Conservation (phyloP, 2,329 filamentous ascomycete species). For the Chaetomium strumarium region DNA sequence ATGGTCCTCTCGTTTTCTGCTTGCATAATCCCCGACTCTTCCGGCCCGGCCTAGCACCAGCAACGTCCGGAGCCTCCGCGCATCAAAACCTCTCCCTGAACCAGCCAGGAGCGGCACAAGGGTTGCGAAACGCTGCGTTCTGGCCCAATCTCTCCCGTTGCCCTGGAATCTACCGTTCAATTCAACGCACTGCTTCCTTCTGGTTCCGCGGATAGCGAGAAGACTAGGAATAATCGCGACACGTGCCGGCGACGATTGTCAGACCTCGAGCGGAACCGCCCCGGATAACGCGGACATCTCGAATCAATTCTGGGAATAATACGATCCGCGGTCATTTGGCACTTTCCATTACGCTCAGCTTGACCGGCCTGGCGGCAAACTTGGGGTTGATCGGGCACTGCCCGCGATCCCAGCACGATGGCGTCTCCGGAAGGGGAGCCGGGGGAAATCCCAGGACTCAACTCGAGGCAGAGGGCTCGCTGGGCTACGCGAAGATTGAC, state of each 20-base stretch:
- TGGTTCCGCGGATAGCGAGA: background rate
- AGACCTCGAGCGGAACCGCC: no score
- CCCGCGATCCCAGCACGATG: slow-evolving; percentile 35
- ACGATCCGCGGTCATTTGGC: slow-evolving; percentile 18
- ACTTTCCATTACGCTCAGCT: slow-evolving; percentile 25
- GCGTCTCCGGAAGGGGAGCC: slow-evolving; percentile 29
- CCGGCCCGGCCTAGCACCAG: slow-evolving; percentile 17
- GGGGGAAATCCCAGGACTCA: slow-evolving; percentile 12
- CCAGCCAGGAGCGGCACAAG: slow-evolving; percentile 6
- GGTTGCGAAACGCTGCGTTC: background rate
- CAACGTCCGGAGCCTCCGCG: slow-evolving; percentile 15
- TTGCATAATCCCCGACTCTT: slow-evolving; percentile 23
- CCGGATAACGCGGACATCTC: no score
- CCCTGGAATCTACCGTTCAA: background rate
- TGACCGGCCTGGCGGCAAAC: slow-evolving; percentile 38
- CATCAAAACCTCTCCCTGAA: slow-evolving; percentile 21
- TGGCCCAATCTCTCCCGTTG: background rate
- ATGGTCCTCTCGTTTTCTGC: slow-evolving; percentile 13
- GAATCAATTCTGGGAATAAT: background rate
- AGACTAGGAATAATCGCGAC: background rate
- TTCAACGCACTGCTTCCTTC: background rate
- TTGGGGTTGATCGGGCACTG: slow-evolving; percentile 39
- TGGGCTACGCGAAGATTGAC: slow-evolving; percentile 93
- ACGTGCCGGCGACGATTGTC: background rate
- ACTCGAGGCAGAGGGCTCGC: slow-evolving; percentile 62